phyloP scores from a whole-genome alignment of 768 basidiomycete species.

The Amylocystis lapponica region DNA sequence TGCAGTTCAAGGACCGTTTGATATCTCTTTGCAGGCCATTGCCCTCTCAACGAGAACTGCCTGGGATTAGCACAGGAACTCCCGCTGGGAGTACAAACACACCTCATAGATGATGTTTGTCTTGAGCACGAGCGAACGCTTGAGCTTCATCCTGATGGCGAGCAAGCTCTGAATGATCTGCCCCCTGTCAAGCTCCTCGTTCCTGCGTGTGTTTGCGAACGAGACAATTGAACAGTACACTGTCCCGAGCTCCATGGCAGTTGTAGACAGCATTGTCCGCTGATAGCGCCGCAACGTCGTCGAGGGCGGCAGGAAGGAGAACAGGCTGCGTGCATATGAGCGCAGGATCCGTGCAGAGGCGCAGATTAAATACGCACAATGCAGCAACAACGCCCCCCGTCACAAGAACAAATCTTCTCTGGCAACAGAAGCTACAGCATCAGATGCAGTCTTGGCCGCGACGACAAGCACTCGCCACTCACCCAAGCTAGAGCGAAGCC shows the following conservation, averaged over 20 bases:
- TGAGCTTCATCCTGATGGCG: constrained; percentile 70
- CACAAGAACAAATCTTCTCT: constrained; percentile 69
- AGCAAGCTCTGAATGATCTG: constrained; percentile 61
- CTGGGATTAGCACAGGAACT: constrained; percentile 1
- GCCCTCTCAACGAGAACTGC: constrained; percentile 70
- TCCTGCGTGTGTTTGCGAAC: constrained; percentile 50
- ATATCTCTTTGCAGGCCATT: constrained; percentile 79
- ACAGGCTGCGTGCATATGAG: constrained; percentile 37
- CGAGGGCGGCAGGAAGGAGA: constrained; percentile 68
- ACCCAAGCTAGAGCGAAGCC: constrained; percentile 75
- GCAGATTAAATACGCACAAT: constrained; percentile 46
- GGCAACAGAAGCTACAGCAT: background rate
- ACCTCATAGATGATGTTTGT: constrained; percentile 67
- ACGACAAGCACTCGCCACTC: constrained; percentile 16
- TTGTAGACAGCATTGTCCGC: constrained; percentile 62
- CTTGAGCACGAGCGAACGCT: constrained; percentile 49
- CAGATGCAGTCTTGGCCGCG: too few relatives aligned
- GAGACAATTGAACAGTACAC: constrained; percentile 76
- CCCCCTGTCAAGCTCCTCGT: constrained; percentile 40
- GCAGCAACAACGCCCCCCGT: constrained; percentile 69
- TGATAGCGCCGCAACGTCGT: constrained; percentile 73
- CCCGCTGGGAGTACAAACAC: constrained; percentile 4
- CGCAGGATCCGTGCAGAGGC: constrained; percentile 4
- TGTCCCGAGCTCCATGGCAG: constrained; percentile 58
- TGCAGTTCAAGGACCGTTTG: constrained; percentile 63